Base-by-base conservation (phyloP, 768 basidiomycete species). In the Kwoniella europaea region DNA sequence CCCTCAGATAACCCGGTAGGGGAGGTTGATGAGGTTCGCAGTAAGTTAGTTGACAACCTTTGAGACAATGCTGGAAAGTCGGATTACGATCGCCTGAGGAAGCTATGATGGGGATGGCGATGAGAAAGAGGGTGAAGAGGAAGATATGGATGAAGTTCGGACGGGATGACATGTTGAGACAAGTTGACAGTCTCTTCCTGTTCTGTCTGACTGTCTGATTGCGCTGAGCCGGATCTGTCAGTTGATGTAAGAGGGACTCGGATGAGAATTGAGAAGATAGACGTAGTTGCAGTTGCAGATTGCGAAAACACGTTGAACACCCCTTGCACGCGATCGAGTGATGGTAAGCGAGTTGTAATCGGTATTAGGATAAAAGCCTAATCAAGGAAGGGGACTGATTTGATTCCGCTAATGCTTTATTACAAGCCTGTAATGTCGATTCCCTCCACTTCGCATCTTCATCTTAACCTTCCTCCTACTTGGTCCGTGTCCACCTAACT, bases 51-150 rank as follows among this genome's bases (percentile, higher is more conserved):
- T 76, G 69, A 80, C 90, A 90, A 20, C 76, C 74, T 27, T 82
- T 74, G 12, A 90, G 82, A 81, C 90, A 92, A 60, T 81, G 75
- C 35, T 85, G 82, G 78, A 89, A 91, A 42, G 85, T 86, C 4
- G 84, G 82, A n/a, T 86, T 84, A 20, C 87, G 83, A 79, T 92
- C 91, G 29, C 91, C 91, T 16, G 88, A 87, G 0, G 90, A 91
- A 6, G 90, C 90, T 4, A 56, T 9, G 12, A 72, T 71, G 15
- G 72, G 63, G 7, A 54, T 52, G n/a, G 68, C 44, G 61, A 71
- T 12, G 42, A 71, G 54, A n/a, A 58, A 43, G 35, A 64, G 10
- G 56, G 67, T 16, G 29, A 60, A 29, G 52, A 65, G 16, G 55
- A 59, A 44, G 44, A 27, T 42, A 7, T 9, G 35, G 35, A 7